These are phyloP conservation scores for Solanum medicagineum DNA, from an alignment of 257 asterid species.

Conservation along the genomic window DNA sequence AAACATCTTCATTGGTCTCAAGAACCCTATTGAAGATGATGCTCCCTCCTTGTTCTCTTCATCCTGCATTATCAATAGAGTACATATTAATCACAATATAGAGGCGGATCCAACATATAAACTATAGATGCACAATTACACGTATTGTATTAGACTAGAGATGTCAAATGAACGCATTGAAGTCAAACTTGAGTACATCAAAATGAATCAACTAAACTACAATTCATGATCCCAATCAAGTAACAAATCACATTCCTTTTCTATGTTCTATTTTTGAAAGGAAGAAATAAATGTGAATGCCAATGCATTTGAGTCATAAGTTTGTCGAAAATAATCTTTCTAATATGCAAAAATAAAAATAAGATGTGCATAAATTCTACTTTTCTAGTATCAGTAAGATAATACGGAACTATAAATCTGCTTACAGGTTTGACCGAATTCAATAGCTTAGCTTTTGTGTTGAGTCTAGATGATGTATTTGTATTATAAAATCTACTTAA, in stretches of 20 bases:
- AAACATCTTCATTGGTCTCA: not conserved
- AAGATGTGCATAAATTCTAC: not conserved
- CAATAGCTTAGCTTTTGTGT: not conserved
- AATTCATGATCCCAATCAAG: not conserved
- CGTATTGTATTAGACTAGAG: not conserved
- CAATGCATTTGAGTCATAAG: not conserved
- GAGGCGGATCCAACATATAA: not conserved
- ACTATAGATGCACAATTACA: not conserved
- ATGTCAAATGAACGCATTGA: not conserved
- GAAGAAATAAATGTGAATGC: not conserved
- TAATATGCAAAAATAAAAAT: accelerated
- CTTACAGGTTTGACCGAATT: not conserved
- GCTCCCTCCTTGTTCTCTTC: not conserved
- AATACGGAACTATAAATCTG: not conserved
- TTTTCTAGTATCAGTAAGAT: too few relatives aligned
- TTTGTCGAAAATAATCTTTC: not conserved
- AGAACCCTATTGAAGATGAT: not conserved
- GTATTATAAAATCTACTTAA: not conserved
- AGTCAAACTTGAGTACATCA: not conserved
- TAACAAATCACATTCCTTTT: not conserved
- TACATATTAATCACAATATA: not conserved
- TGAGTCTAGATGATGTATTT: not conserved
- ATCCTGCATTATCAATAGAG: not conserved
- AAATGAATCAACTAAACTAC: not conserved
- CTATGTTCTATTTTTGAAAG: not conserved